Conservation (phyloP, 805 yeast genomes). For the Brettanomyces naardenensis region DNA sequence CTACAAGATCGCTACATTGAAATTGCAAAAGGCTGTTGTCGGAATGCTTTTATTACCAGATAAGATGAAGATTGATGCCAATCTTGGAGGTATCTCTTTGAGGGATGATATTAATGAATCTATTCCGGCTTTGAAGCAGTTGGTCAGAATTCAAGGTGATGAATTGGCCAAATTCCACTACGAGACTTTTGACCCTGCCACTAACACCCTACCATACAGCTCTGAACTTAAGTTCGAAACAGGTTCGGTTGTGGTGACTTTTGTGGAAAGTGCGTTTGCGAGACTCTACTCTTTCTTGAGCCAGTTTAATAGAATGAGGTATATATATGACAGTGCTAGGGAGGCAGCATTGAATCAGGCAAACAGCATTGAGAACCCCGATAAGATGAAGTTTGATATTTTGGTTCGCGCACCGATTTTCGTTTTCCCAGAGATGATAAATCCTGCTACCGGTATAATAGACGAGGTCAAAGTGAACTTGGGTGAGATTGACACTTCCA, state of each 20-base stretch:
- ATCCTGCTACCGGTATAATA: slow-evolving; percentile 32
- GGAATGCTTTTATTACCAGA: slow-evolving; percentile 64
- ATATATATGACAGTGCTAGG: slow-evolving; percentile 81
- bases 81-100: slow-evolving; percentile 69
- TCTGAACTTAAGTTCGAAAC: slow-evolving; percentile 56
- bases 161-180: slow-evolving; percentile 71
- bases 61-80: slow-evolving; percentile 62
- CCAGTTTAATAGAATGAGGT: slow-evolving; percentile 79
- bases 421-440: slow-evolving; percentile 59
- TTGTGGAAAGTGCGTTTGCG: slow-evolving; percentile 74
- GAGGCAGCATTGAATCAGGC: slow-evolving; percentile 85
- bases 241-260: slow-evolving; percentile 68
- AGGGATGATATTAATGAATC: slow-evolving; percentile 70
- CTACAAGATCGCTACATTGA: slow-evolving; percentile 69
- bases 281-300: slow-evolving; percentile 59
- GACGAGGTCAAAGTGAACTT: slow-evolving; percentile 65
- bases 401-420: slow-evolving; percentile 75
- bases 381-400: slow-evolving; percentile 62
- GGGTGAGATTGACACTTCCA: slow-evolving; percentile 74
- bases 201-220: slow-evolving; percentile 41
- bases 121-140: slow-evolving; percentile 48
- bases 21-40: slow-evolving; percentile 66
- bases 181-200: slow-evolving; percentile 65
- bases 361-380: slow-evolving; percentile 43
- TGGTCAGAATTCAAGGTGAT: slow-evolving; percentile 76